Evolutionary conservation across 331 rosid genomes (phyloP).

Genomic region (Saraca asoca): DNA sequence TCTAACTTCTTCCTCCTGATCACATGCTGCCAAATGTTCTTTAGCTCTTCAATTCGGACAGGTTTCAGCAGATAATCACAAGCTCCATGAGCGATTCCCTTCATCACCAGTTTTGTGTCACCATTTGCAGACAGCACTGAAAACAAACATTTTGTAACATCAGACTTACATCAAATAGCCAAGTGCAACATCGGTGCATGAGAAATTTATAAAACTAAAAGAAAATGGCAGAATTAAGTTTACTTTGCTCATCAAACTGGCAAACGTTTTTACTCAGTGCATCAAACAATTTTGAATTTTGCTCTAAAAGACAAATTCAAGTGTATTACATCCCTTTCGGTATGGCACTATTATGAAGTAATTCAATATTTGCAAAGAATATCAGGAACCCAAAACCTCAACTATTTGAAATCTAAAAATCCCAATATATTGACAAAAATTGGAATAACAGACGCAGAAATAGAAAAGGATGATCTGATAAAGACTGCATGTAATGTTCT

Average conservation of each 20-base stretch:
- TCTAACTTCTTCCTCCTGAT: slow-evolving; percentile 77
- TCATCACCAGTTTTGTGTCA: slow-evolving; percentile 85
- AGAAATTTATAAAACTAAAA: too few relatives aligned
- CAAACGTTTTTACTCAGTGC: neutral
- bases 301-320: slow-evolving; percentile 4
- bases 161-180: slow-evolving; percentile 20
- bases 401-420: slow-evolving; percentile 20
- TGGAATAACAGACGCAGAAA: neutral
- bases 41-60: slow-evolving; percentile 86
- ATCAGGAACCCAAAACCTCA: slow-evolving; percentile 18
- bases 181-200: neutral
- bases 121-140: slow-evolving; percentile 91
- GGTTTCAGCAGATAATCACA: slow-evolving; percentile 96
- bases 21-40: slow-evolving; percentile 99
- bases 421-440: neutral
- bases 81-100: slow-evolving; percentile 94
- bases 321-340: neutral
- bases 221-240: too few relatives aligned
- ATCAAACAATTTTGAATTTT: slow-evolving; percentile 12
- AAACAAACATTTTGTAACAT: slow-evolving; percentile 37
- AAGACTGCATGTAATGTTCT: slow-evolving; percentile 23
- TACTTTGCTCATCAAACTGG: too few relatives aligned
- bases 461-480: neutral
- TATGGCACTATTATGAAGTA: neutral
- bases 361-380: neutral